Base-by-base conservation (phyloP, 352 stramenopile species). In the Pythium insidiosum region DNA sequence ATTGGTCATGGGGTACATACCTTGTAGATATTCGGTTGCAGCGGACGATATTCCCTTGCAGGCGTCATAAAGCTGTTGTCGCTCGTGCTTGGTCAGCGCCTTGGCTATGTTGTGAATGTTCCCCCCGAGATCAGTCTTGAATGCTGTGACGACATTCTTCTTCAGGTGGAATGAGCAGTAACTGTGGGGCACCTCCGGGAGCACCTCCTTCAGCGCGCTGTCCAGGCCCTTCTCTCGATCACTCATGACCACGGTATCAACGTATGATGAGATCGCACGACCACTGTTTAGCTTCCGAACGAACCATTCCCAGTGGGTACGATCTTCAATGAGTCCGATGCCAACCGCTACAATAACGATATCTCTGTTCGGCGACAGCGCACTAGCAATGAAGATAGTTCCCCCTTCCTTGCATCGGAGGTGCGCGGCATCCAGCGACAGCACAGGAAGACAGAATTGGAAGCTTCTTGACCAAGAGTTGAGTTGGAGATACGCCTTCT, bases 231-330 rank as follows among this genome's bases (percentile, higher is more conserved):
- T 55, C 47, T 55, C 47, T 15, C 47, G 22, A 23, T 56, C 39
- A 33, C 48, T 56, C 25, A 49, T 49, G 16, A 47, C 23, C 0
- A 56, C 26, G 2, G 13, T 23, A 13, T 56, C 48, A 5, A 16
- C 3, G 6, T 15, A 19, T 1, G 15, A 2, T 7, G 20, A 20
- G 3, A 56, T 28, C 19, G 11, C 21, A 2, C 4, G 5, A 1
- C 24, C 23, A 12, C 1, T 11, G 2, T 25, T 18, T 15, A 56
- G 5, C 4, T 28, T 18, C 4, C 20, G 19, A 13, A 44, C 24
- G 34, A 56, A 56, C 48, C 48, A 56, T 15, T 56, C 39, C 48
- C 48, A 56, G 33, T 56, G 48, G 6, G 30, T 25, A 10, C 33
- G 6, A 13, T 56, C 48, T 35, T 49, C 48, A 0, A 49, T 49